Evolutionary conservation across 495 filamentous ascomycete genomes (phyloP).

Genomic region (Opeltia flavorubescens): DNA sequence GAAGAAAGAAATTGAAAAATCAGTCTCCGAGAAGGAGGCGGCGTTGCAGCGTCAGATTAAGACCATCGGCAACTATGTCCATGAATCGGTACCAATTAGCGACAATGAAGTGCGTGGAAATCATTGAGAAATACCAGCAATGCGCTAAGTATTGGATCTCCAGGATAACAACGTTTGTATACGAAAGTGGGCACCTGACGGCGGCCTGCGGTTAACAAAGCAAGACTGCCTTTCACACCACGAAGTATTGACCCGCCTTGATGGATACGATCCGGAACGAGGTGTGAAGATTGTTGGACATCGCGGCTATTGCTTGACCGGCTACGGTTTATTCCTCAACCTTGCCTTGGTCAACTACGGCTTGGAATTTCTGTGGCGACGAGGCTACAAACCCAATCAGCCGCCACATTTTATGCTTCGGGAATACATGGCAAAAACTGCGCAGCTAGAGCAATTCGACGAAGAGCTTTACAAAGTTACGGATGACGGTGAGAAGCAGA

Average conservation of each 20-base stretch:
- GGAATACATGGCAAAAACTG: constrained; percentile 97
- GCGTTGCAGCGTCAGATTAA: constrained; percentile 63
- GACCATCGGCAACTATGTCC: constrained; percentile 84
- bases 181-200: constrained; percentile 66
- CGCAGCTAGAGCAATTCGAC: constrained; percentile 92
- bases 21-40: constrained; percentile 57
- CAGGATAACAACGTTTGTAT: constrained; percentile 70
- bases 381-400: constrained; percentile 76
- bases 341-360: constrained; percentile 89
- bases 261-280: constrained; percentile 87
- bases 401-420: constrained; percentile 93
- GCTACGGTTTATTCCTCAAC: constrained; percentile 87
- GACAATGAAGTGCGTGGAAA: constrained; percentile 54
- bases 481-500: constrained; percentile 64
- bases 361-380: constrained; percentile 63
- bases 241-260: constrained; percentile 75
- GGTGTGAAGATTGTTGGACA: constrained; percentile 93
- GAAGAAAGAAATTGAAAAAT: constrained; percentile 63
- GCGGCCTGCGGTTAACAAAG: constrained; percentile 51
- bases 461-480: constrained; percentile 96
- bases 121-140: background rate
- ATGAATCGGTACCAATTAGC: constrained; percentile 80
- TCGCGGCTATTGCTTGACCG: constrained; percentile 81
- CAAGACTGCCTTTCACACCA: constrained; percentile 70
- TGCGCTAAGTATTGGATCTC: background rate